Percentiles rank a stretch among this genome's conserved stretches.
Conservation (phyloP, 2,329 filamentous ascomycete genomes). For the Cercospora nicotianae region DNA sequence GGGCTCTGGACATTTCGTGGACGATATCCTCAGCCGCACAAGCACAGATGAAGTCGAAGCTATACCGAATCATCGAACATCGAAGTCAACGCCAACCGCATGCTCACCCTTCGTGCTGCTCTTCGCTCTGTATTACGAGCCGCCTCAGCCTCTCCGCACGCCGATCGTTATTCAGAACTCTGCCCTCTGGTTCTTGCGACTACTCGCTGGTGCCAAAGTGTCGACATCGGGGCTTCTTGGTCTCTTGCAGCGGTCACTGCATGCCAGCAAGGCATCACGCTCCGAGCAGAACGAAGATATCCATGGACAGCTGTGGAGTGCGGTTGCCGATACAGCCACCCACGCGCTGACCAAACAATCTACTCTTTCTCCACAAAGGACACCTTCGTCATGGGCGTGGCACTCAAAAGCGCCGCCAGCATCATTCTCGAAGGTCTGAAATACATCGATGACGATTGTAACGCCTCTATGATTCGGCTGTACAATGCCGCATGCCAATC, state of each 20-base stretch:
- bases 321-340: conserved; percentile 19
- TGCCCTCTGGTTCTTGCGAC: conserved; percentile 23
- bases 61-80: conserved; percentile 59
- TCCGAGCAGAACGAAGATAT: not conserved
- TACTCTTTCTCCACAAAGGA: conserved; percentile 17
- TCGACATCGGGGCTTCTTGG: conserved; percentile 22
- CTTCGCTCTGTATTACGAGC: conserved; percentile 29
- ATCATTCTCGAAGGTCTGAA: conserved; percentile 65
- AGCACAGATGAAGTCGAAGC: conserved; percentile 63
- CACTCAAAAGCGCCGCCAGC: conserved; percentile 65
- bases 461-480: conserved; percentile 21
- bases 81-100: conserved; percentile 53
- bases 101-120: conserved; percentile 63
- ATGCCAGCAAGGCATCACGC: conserved; percentile 2
- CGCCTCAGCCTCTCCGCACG: conserved; percentile 14
- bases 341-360: conserved; percentile 11
- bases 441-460: not conserved
- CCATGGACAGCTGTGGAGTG: conserved; percentile 20
- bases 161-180: conserved; percentile 15
- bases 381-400: conserved; percentile 21
- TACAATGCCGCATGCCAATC: conserved; percentile 45
- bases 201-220: conserved; percentile 22
- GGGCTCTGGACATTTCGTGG: conserved; percentile 52
- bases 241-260: conserved; percentile 23
- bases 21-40: conserved; percentile 52